Evolutionary conservation across 371 early-diverging fungal genomes (phyloP).

Genomic region (Catenaria anguillulae): DNA sequence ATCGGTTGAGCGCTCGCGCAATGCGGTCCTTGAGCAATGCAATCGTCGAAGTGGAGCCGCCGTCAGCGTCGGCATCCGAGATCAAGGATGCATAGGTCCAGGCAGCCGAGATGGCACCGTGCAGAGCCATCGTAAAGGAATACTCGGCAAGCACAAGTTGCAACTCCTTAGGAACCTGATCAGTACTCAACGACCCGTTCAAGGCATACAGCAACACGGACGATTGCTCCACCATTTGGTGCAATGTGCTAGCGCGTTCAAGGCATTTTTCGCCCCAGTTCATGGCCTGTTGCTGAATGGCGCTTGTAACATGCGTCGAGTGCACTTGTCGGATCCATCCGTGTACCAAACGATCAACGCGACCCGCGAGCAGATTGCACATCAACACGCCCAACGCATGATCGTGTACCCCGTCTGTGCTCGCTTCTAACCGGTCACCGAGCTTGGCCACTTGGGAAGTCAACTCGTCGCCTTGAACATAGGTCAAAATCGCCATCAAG

Average conservation of each 20-base stretch:
- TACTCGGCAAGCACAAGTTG: conserved; percentile 79
- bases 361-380: conserved; percentile 80
- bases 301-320: no score
- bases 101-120: conserved; percentile 59
- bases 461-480: conserved; percentile 62
- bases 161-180: conserved; percentile 14
- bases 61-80: not conserved
- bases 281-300: not conserved
- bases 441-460: conserved; percentile 48
- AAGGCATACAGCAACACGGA: not conserved
- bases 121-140: conserved; percentile 55
- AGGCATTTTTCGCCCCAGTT: conserved; percentile 15
- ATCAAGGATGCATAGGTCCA: conserved; percentile 40
- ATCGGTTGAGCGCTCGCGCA: not conserved
- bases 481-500: conserved; percentile 79
- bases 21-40: not conserved
- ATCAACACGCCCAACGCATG: conserved; percentile 46
- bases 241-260: conserved; percentile 40
- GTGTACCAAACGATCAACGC: conserved; percentile 62
- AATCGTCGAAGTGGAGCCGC: not conserved
- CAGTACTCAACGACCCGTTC: not conserved
- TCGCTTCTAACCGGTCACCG: conserved; percentile 27
- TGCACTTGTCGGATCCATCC: conserved; percentile 55
- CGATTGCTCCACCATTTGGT: conserved; percentile 57
- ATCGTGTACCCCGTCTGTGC: conserved; percentile 45